Percentiles rank a stretch among this genome's conserved stretches.
Evolutionary conservation across 2,329 filamentous ascomycete genomes (phyloP).

Genomic region (Clarireedia paspali): DNA sequence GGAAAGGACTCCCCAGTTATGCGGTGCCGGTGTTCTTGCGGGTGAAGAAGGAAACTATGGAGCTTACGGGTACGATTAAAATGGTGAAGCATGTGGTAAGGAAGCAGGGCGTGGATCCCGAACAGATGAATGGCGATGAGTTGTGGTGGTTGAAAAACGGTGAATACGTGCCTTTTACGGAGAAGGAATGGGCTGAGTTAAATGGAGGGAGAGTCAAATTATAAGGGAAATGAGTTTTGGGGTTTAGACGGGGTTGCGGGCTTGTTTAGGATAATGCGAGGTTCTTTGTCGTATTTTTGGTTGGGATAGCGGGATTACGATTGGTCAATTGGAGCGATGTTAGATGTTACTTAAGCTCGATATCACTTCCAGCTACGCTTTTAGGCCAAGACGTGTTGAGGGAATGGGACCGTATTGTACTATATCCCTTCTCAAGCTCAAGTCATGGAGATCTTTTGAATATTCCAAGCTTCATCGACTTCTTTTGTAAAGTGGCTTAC

Average conservation of each 20-base stretch:
- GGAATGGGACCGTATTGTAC: too few species aligned
- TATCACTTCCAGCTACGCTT: too few species aligned
- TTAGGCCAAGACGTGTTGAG: too few species aligned
- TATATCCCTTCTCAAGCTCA: too few species aligned
- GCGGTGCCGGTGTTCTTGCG: constrained; percentile 74
- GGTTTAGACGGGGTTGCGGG: neutral
- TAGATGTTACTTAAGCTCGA: neutral
- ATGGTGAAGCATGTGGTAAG: constrained; percentile 72
- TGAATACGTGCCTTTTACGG: constrained; percentile 60
- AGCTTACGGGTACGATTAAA: constrained; percentile 79
- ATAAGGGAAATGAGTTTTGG: constrained; percentile 4
- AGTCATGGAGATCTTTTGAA: too few species aligned
- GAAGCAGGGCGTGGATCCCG: constrained; percentile 65
- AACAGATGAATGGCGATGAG: constrained; percentile 38
- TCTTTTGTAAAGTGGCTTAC: too few species aligned
- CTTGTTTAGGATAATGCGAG: neutral
- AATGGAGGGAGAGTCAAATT: constrained; percentile 55
- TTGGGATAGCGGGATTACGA: neutral
- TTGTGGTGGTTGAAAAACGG: constrained; percentile 53
- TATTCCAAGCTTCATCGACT: too few species aligned
- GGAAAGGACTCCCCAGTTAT: constrained; percentile 57
- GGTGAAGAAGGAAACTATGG: constrained; percentile 45
- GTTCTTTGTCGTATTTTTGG: neutral
- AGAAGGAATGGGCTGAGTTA: constrained; percentile 61
- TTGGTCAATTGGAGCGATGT: neutral